phyloP scores from a whole-genome alignment of 768 basidiomycete genomes.

The Phallus indusiatus region DNA sequence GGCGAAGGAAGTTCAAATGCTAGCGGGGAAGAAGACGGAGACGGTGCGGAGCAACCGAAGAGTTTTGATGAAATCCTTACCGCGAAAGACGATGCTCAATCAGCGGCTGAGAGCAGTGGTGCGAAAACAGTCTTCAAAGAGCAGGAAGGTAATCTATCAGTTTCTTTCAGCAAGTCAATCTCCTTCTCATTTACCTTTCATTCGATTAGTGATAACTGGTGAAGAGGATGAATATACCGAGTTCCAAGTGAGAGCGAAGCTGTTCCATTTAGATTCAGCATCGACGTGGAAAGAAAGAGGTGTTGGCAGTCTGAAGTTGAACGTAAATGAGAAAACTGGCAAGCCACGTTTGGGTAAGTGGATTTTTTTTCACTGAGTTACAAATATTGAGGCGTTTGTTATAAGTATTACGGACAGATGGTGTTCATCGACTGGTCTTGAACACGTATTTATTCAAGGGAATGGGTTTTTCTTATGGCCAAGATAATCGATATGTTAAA shows the following conservation, averaged over 20 bases:
- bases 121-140: conserved; percentile 45
- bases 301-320: conserved; percentile 60
- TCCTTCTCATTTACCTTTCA: neutral
- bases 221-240: conserved; percentile 77
- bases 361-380: neutral
- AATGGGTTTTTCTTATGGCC: conserved; percentile 63
- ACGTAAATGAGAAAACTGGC: conserved; percentile 55
- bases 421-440: conserved; percentile 62
- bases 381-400: conserved; percentile 8
- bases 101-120: conserved; percentile 31
- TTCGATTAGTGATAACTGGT: conserved; percentile 51
- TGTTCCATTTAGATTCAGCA: conserved; percentile 44
- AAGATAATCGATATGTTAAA: conserved; percentile 71
- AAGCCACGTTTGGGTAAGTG: conserved; percentile 58
- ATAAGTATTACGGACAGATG: conserved; percentile 80
- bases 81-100: conserved; percentile 18
- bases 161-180: neutral
- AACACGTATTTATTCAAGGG: conserved; percentile 72
- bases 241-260: conserved; percentile 68
- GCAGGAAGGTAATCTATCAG: conserved; percentile 46
- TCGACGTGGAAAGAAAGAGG: conserved; percentile 71
- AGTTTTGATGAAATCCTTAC: conserved; percentile 3
- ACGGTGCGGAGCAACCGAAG: conserved; percentile 13
- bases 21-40: conserved; percentile 8
- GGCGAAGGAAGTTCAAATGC: conserved; percentile 8